phyloP scores from a whole-genome alignment of 768 basidiomycete genomes.

The Galerina sulciceps region DNA sequence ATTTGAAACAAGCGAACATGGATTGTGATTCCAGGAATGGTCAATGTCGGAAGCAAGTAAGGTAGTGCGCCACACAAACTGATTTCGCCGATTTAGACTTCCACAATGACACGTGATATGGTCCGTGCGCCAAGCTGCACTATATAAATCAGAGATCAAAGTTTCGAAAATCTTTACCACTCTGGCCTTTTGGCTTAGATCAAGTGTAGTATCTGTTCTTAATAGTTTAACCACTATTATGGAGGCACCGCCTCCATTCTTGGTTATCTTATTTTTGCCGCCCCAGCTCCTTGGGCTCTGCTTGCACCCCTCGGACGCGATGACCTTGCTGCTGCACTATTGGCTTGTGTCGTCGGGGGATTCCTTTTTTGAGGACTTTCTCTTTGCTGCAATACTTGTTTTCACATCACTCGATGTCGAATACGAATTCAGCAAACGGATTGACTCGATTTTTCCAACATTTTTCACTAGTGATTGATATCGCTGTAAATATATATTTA shows the following conservation, averaged over 20 bases:
- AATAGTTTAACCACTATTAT: slow-evolving; percentile 77
- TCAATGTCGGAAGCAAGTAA: no score
- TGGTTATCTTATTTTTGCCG: slow-evolving; percentile 63
- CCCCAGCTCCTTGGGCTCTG: slow-evolving; percentile 58
- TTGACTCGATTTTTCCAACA: no score
- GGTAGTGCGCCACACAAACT: no score
- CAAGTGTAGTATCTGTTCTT: slow-evolving; percentile 98
- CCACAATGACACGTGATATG: slow-evolving; percentile 13
- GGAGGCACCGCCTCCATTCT: slow-evolving; percentile 54
- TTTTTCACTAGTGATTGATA: no score
- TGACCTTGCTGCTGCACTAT: slow-evolving; percentile 62
- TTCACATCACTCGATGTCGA: neutral
- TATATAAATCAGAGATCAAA: slow-evolving; percentile 30
- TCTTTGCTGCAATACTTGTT: slow-evolving; percentile 10
- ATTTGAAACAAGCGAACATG: no score
- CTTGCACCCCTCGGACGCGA: slow-evolving; percentile 58
- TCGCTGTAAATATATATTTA: no score
- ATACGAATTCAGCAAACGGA: slow-evolving; percentile 6
- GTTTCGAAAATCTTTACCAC: slow-evolving; percentile 59
- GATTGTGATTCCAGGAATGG: no score
- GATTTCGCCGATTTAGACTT: no score
- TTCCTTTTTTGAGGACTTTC: slow-evolving; percentile 17
- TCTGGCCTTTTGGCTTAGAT: slow-evolving; percentile 97
- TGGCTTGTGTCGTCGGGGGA: slow-evolving; percentile 71
- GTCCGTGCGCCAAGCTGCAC: slow-evolving; percentile 18